phyloP scores from a whole-genome alignment of 2,329 filamentous ascomycete genomes.

The Metarhizium robertsii region DNA sequence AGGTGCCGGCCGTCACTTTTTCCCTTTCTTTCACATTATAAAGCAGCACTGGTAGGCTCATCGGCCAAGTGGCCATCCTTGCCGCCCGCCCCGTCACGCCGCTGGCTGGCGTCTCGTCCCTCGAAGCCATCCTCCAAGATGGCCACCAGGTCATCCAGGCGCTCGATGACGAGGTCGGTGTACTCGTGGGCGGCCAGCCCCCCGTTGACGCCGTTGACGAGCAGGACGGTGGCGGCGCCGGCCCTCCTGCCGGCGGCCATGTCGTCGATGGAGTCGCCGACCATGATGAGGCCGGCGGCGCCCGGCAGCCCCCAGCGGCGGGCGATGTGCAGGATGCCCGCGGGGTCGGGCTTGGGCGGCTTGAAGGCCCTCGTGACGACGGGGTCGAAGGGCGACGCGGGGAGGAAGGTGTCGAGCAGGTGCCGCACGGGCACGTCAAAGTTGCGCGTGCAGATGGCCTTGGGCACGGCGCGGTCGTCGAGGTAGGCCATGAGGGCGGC shows the following conservation, averaged over 20 bases:
- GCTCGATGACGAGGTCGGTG: constrained; percentile 64
- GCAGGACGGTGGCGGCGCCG: constrained; percentile 81
- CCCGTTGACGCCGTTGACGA: constrained; percentile 73
- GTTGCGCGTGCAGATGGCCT: constrained; percentile 90
- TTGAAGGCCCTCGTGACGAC: constrained; percentile 77
- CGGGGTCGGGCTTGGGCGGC: constrained; percentile 80
- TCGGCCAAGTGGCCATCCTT: not conserved
- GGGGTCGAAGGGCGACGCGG: constrained; percentile 58
- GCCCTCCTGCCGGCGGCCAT: constrained; percentile 79
- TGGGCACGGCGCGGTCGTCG: constrained; percentile 54
- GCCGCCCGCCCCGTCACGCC: not conserved
- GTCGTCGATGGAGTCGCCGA: constrained; percentile 81
- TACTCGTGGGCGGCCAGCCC: constrained; percentile 61
- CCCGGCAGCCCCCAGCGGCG: constrained; percentile 56
- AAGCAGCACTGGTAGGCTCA: constrained; percentile 4
- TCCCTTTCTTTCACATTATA: not conserved
- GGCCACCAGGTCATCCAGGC: constrained; percentile 66
- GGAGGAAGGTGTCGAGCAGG: constrained; percentile 66
- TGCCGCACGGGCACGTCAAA: constrained; percentile 74
- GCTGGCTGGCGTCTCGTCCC: constrained; percentile 28
- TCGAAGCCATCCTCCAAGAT: constrained; percentile 69
- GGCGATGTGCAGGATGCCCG: constrained; percentile 81
- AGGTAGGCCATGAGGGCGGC: constrained; percentile 73
- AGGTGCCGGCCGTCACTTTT: no score
- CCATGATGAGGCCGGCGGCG: constrained; percentile 49